Evolutionary conservation across 768 basidiomycete species (phyloP), one percentile per base, ranked within the genome.

Genomic region (Leccinum obscurum): DNA sequence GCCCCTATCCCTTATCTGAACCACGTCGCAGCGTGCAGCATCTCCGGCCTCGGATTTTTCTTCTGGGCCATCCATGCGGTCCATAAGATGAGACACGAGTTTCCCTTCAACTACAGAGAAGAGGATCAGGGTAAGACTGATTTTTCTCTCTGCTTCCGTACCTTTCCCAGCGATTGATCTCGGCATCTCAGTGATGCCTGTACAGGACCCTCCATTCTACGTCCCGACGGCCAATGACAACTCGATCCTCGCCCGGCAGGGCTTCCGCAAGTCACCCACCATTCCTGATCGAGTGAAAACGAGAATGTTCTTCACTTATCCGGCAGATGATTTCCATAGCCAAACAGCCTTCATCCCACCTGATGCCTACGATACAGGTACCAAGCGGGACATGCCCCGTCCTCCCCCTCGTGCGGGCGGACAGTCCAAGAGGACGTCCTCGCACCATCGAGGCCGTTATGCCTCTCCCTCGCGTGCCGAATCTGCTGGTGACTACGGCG

Each of bases 1-100:
- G n/a, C 8, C 34, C 26, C 39, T 13, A 20, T 57, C 20, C 35
- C 2, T 28, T n/a, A 48, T 54, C 24, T 59, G 26, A 66, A 9
- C 6, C 3, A 22, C 20, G n/a, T 28, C 3, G 13, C 34, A 69
- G 60, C 57, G 2, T 70, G 61, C 51, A 52, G 68, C 15, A 15
- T 69, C 17, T 63, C 69, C 17, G 64, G 61, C 1, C 2, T 70
- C 2, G 68, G 68, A 2, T 69, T 65, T 39, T 20, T 68, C 17
- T 35, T 61, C 58, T 70, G 63, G 68, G 28, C 39, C 39, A 61
- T 70, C 14, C 68, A 69, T 15, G 68, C 61, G 0, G 28, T 69
- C 26, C 63, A 57, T 20, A 69, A 70, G 58, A 70, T 66, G 61
- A 35, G 60, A 44, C 14, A 58, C 39, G 14, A 58, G 4, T 57